Base-by-base conservation (phyloP, 2,329 filamentous ascomycete genomes). In the Alternaria sp. region DNA sequence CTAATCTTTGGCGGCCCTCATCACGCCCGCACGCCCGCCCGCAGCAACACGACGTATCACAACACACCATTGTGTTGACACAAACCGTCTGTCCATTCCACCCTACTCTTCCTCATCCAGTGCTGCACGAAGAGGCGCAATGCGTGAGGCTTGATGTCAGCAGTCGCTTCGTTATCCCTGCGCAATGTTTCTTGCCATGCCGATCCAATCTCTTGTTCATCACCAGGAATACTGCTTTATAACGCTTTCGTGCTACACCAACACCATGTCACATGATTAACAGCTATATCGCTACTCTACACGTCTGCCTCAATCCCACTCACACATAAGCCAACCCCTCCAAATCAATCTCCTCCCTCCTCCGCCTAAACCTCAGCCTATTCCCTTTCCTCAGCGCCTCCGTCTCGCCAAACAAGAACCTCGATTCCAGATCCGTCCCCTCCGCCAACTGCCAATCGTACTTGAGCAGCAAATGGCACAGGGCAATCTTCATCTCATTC, bases 401-500 rank as follows among this genome's bases (percentile, higher is more conserved):
- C 15, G 18, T n/a, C 9, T 41, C 28, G 1, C 12, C 30, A 21
- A 46, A 44, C 20, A 15, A 4, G 15, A 30, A 37, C 3, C 44
- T 14, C 8, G 18, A 14, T 33, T 55, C 62, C 4, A 50, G 2
- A 26, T 12, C 43, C 8, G 59, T 20, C 7, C 26, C 49, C 3
- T 44, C 18, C 5, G 53, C 60, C 4, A 61, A 18, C 7, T 64
- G 4, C 57, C 53, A 66, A 28, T 73, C 69, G 30, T 66, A 72
- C 26, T 64, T 61, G 14, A 65, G 44, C 26, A 73, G 30, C 10
- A 72, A 20, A 56, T 71, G 55, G 2, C 60, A 50, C 1, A 74
- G 23, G 5, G 65, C 58, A 4, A 70, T 60, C 47, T 73, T 71
- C 14, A 68, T 66, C 58, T 69, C 68, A 18, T 70, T 67, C 7